phyloP scores from a whole-genome alignment of 805 yeast species.

The Tanozyma kutaoensis region DNA sequence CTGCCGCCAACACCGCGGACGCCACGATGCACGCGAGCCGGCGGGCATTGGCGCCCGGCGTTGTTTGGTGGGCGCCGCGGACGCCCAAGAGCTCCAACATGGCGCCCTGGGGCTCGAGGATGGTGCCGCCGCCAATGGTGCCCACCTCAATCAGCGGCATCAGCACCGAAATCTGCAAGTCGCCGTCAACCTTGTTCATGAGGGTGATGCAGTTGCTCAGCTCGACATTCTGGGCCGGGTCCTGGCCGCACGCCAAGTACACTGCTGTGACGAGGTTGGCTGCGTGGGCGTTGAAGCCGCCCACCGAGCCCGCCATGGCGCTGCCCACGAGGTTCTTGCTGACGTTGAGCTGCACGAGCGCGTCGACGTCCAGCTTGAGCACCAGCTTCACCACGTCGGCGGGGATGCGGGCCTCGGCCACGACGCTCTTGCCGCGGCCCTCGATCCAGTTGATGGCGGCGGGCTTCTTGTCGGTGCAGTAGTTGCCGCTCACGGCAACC shows the following conservation, averaged over 20 bases:
- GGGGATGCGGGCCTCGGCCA: slow-evolving; percentile 90
- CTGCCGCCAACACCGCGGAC: slow-evolving; percentile 91
- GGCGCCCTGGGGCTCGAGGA: slow-evolving; percentile 92
- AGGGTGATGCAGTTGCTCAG: slow-evolving; percentile 94
- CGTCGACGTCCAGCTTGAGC: slow-evolving; percentile 36
- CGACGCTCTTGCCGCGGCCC: slow-evolving; percentile 97
- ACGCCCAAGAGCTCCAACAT: slow-evolving; percentile 92
- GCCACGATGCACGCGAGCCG: slow-evolving; percentile 90
- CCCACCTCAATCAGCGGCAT: slow-evolving; percentile 99
- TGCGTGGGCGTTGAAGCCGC: slow-evolving; percentile 98
- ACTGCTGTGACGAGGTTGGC: slow-evolving; percentile 94
- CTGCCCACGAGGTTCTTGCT: slow-evolving; percentile 19
- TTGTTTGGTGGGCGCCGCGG: slow-evolving; percentile 87
- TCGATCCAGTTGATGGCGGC: slow-evolving; percentile 99
- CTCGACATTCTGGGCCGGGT: slow-evolving; percentile 99
- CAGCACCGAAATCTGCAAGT: slow-evolving; percentile 80
- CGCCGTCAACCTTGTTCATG: slow-evolving; percentile 65
- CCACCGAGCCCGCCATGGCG: slow-evolving; percentile 96
- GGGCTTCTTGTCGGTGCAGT: slow-evolving; percentile 94
- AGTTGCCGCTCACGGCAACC: slow-evolving; percentile 90
- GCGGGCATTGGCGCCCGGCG: slow-evolving; percentile 91
- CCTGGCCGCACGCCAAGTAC: slow-evolving; percentile 93
- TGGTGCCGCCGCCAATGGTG: slow-evolving; percentile 98
- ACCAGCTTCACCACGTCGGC: slow-evolving; percentile 67
- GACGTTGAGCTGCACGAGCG: neutral